phyloP scores from a whole-genome alignment of 805 yeast species.

The Pichia sporocuriosa region DNA sequence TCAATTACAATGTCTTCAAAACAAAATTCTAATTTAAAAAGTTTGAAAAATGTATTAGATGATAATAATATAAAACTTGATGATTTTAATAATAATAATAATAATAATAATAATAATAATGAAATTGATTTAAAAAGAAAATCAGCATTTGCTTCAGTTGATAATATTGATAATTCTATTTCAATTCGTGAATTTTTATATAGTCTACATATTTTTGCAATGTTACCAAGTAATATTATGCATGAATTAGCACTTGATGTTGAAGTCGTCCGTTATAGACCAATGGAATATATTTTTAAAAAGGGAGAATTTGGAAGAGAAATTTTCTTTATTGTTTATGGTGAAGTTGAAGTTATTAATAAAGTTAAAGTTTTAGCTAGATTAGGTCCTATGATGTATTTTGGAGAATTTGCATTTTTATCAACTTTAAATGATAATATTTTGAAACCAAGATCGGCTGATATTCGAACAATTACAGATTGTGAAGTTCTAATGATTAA shows the following conservation, averaged over 20 bases:
- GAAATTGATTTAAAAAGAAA: not conserved
- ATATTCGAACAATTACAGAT: constrained; percentile 53
- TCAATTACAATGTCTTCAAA: not conserved
- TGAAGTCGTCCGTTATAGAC: constrained; percentile 45
- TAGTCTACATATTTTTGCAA: constrained; percentile 50
- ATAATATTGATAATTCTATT: constrained; percentile 46
- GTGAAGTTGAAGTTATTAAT: constrained; percentile 61
- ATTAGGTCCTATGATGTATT: constrained; percentile 55
- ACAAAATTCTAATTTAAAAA: not conserved
- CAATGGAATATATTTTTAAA: constrained; percentile 54
- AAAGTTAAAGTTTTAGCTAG: constrained; percentile 47
- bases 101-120: not conserved
- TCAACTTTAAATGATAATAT: constrained; percentile 32
- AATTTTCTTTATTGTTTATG: constrained; percentile 58
- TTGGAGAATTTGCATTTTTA: constrained; percentile 73
- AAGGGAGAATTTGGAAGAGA: constrained; percentile 58
- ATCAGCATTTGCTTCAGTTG: constrained; percentile 14
- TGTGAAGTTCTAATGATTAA: constrained; percentile 57
- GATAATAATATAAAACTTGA: not conserved
- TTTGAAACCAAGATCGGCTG: constrained; percentile 45
- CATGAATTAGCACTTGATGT: constrained; percentile 61
- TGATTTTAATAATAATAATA: too few relatives aligned
- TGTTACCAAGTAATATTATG: constrained; percentile 50
- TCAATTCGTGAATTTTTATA: constrained; percentile 50
- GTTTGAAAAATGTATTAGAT: not conserved